Base-by-base conservation (phyloP, 2,329 filamentous ascomycete species). In the Didymella keratinophila region DNA sequence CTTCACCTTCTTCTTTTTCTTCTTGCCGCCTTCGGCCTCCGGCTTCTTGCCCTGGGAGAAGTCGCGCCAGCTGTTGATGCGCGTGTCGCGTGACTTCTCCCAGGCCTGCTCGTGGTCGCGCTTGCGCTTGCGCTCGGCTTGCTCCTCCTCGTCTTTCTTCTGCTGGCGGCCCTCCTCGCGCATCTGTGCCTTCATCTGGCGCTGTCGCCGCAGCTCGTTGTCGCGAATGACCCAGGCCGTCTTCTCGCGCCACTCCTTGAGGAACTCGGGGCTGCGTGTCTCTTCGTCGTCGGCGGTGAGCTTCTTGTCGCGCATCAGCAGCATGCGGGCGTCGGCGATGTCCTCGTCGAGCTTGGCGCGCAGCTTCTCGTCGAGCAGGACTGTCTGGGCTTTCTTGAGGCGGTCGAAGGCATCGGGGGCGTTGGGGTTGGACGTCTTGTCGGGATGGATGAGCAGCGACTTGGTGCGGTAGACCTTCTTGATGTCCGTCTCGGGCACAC, bases 391-490 rank as follows among this genome's bases (percentile, higher is more conserved):
- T 79, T 98, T 97, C 73, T 97, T 97, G 27, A 99, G 85, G 10
- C 94, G 89, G 79, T 99, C 95, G 75, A 99, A 99, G 65, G 95
- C 95, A 71, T 98, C 95, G 3, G 95, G 94, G 0, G 95, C 95
- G 47, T 84, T 86, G 0, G 92, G 89, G 74, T 99, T 98, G 72
- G 88, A 88, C 56, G 95, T 97, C 79, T 99, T 99, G 82, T 99
- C 95, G 7, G 95, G 95, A 82, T 99, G 95, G 81, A 99, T 98
- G 47, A 99, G 88, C 56, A 99, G 89, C n/a, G 95, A 99, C 79
- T 97, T 98, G 71, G 92, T 93, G 82, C 95, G 93, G 81, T 98
- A 99, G 67, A 87, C 86, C 68, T 89, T 83, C 80, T 97, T 98
- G 83, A 99, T 98, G 80, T 98, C 95, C 59, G 92, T 93, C 70